Percentiles rank a stretch among this genome's conserved stretches.
Conservation (phyloP, 2,329 filamentous ascomycete genomes). For the Colletotrichum noveboracense region DNA sequence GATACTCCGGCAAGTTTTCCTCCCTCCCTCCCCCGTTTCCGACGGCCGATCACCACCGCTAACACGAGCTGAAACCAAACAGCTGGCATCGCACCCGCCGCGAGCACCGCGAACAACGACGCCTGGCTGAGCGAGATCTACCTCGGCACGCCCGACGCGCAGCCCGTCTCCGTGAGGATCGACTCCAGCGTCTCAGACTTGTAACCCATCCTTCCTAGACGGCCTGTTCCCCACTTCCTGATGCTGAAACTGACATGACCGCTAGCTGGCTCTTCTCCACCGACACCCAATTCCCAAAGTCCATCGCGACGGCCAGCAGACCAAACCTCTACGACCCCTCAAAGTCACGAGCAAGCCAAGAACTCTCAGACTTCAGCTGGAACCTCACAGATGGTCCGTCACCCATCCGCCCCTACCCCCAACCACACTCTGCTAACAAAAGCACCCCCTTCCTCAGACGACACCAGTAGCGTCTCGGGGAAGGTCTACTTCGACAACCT, state of each 20-base stretch:
- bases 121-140: slow-evolving; percentile 15
- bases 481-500: slow-evolving; percentile 57
- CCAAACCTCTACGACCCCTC: slow-evolving; percentile 51
- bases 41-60: too few species aligned
- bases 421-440: neutral
- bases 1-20: neutral
- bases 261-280: slow-evolving; percentile 30
- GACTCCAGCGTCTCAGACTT: slow-evolving; percentile 13
- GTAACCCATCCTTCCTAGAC: neutral
- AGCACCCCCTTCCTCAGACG: slow-evolving; percentile 32
- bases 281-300: slow-evolving; percentile 27
- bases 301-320: slow-evolving; percentile 36
- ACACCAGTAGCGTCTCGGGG: slow-evolving; percentile 50
- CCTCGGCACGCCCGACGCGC: neutral
- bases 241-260: neutral
- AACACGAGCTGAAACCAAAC: neutral
- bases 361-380: slow-evolving; percentile 52
- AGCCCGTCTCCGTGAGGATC: slow-evolving; percentile 13
- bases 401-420: slow-evolving; percentile 27
- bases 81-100: neutral
- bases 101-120: neutral
- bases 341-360: slow-evolving; percentile 47
- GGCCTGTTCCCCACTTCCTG: neutral
- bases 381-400: slow-evolving; percentile 52
- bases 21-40: neutral